These are phyloP conservation scores for Kluyveromyces lactis DNA, from an alignment of 805 yeast species.

Conservation along the genomic window DNA sequence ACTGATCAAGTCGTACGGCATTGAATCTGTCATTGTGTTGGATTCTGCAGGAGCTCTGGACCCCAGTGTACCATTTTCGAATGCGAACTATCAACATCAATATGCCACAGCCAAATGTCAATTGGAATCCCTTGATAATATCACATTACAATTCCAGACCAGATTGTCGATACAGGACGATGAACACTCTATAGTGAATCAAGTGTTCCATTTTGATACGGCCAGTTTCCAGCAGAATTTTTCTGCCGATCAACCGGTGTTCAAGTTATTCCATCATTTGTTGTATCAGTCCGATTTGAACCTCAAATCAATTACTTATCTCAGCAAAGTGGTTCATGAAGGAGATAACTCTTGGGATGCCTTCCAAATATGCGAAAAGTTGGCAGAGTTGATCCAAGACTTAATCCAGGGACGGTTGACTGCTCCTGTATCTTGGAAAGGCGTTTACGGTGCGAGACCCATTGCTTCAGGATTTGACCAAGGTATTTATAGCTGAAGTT, in stretches of 20 bases:
- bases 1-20: slow-evolving; percentile 34
- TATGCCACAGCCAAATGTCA: slow-evolving; percentile 21
- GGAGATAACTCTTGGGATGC: slow-evolving; percentile 85
- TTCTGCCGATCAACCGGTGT: slow-evolving; percentile 22
- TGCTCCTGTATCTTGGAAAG: slow-evolving; percentile 73
- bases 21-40: slow-evolving; percentile 43
- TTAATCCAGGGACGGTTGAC: slow-evolving; percentile 28
- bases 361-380: slow-evolving; percentile 14
- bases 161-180: slow-evolving; percentile 15
- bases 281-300: slow-evolving; percentile 11
- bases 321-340: slow-evolving; percentile 68
- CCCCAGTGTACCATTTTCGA: slow-evolving; percentile 5
- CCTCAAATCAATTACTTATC: slow-evolving; percentile 28
- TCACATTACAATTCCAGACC: slow-evolving; percentile 16
- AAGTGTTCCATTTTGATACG: slow-evolving; percentile 15
- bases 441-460: slow-evolving; percentile 71
- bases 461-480: slow-evolving; percentile 63
- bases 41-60: slow-evolving; percentile 64
- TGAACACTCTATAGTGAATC: slow-evolving; percentile 11
- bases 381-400: slow-evolving; percentile 20
- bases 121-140: slow-evolving; percentile 15
- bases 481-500: slow-evolving; percentile 45
- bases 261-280: slow-evolving; percentile 23
- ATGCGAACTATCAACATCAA: neutral
- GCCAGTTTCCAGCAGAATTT: slow-evolving; percentile 22